A percentile compares a stretch with the other conserved stretches of the same genome.
These are phyloP conservation scores for Fusarium sp. DNA, from an alignment of 2,329 filamentous ascomycete genomes.

Conservation along the genomic window DNA sequence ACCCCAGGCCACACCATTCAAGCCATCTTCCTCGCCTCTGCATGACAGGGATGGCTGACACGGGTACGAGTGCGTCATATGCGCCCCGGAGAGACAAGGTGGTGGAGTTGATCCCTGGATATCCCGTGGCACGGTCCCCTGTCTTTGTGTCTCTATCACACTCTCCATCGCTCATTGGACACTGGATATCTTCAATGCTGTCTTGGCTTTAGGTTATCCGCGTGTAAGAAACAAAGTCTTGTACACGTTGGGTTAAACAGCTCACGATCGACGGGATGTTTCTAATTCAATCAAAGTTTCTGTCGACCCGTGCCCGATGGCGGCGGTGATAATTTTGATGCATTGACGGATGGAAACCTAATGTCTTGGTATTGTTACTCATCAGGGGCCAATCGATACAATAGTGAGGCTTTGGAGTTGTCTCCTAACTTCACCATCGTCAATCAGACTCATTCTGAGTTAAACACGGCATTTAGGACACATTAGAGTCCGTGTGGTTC, in stretches of 20 bases:
- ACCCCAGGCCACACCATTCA: slow-evolving; percentile 35
- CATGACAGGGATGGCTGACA: slow-evolving; percentile 41
- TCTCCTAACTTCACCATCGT: not conserved
- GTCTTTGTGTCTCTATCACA: slow-evolving; percentile 43
- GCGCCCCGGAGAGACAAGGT: slow-evolving; percentile 44
- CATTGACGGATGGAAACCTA: slow-evolving; percentile 9
- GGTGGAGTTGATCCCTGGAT: slow-evolving; percentile 39
- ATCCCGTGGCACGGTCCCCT: slow-evolving; percentile 40
- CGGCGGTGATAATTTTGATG: slow-evolving; percentile 7
- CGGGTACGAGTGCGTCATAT: slow-evolving; percentile 50
- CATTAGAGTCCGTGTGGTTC: slow-evolving; percentile 3
- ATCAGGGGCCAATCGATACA: slow-evolving; percentile 11
- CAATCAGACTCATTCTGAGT: slow-evolving; percentile 5
- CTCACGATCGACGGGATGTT: slow-evolving; percentile 38
- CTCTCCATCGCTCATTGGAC: slow-evolving; percentile 36
- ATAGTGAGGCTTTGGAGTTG: slow-evolving; percentile 32
- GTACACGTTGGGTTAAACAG: slow-evolving; percentile 32
- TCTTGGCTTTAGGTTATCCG: slow-evolving; percentile 24
- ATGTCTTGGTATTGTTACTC: slow-evolving; percentile 6
- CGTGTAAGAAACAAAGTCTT: slow-evolving; percentile 35
- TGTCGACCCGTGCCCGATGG: slow-evolving; percentile 16
- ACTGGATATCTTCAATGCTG: slow-evolving; percentile 15
- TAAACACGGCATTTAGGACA: not conserved
- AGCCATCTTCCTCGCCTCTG: slow-evolving; percentile 41
- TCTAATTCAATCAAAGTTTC: slow-evolving; percentile 28